Evolutionary conservation across 202 grass and related monocot genomes (phyloP).

Genomic region (Zizania palustris): DNA sequence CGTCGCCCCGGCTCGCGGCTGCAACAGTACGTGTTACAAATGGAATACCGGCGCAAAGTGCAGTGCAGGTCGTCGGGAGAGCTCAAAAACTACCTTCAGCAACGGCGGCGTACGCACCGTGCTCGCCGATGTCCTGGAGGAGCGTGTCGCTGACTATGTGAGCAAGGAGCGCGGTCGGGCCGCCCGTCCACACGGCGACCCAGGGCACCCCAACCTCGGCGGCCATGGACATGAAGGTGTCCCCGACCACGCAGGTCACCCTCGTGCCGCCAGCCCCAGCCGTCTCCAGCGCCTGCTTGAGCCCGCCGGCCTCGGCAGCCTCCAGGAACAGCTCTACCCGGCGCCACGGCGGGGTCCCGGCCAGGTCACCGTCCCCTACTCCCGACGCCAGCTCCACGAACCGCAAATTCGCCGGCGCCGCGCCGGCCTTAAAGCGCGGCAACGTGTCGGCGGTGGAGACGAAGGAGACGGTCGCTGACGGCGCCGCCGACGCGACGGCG

Average conservation of each 20-base stretch:
- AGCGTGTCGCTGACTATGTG: slow-evolving; percentile 67
- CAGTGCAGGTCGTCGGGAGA: too few relatives aligned
- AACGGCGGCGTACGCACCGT: slow-evolving; percentile 32
- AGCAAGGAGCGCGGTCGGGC: slow-evolving; percentile 42
- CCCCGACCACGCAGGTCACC: slow-evolving; percentile 66
- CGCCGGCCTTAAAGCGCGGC: slow-evolving; percentile 6
- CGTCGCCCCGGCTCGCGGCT: slow-evolving; percentile 35
- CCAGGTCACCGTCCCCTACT: neutral
- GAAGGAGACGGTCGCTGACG: slow-evolving; percentile 53
- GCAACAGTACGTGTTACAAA: neutral
- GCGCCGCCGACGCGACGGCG: slow-evolving; percentile 46
- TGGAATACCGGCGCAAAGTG: neutral
- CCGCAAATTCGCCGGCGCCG: slow-evolving; percentile 36
- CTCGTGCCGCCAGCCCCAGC: slow-evolving; percentile 18
- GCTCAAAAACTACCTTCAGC: too few relatives aligned
- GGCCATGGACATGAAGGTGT: slow-evolving; percentile 70
- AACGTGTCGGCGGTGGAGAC: slow-evolving; percentile 46
- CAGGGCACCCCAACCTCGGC: slow-evolving; percentile 29
- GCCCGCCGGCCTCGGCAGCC: slow-evolving; percentile 35
- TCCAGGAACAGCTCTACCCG: slow-evolving; percentile 59
- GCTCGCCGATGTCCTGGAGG: slow-evolving; percentile 42
- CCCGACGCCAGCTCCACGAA: slow-evolving; percentile 46
- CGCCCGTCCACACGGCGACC: slow-evolving; percentile 62
- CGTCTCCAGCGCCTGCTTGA: slow-evolving; percentile 41
- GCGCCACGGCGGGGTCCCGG: slow-evolving; percentile 6